Percentiles rank a stretch among this genome's conserved stretches.
Conservation (phyloP, 2,329 filamentous ascomycete species). For the Ophioceras dolichostomum region DNA sequence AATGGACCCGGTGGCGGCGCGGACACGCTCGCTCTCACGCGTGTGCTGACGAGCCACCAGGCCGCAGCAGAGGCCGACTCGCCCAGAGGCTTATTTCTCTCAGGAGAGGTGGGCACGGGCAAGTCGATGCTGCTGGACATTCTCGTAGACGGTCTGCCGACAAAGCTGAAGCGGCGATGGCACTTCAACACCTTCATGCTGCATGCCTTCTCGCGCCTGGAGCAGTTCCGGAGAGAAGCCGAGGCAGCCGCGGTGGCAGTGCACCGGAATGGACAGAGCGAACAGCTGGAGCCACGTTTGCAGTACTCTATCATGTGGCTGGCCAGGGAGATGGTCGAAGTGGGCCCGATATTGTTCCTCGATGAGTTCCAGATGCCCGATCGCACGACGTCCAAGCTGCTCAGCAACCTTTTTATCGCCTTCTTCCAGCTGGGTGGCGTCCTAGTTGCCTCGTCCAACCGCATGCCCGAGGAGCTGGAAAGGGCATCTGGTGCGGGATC, state of each 20-base stretch:
- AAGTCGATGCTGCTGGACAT: conserved; percentile 80
- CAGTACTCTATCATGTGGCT: conserved; percentile 64
- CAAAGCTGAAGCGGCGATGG: conserved; percentile 59
- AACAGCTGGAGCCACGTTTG: conserved; percentile 10
- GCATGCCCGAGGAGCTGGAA: conserved; percentile 70
- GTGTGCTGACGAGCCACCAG: conserved; percentile 58
- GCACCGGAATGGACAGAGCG: background rate
- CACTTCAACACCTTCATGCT: conserved; percentile 86
- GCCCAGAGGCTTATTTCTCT: conserved; percentile 62
- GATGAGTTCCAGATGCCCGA: conserved; percentile 81
- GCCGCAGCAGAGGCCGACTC: conserved; percentile 60
- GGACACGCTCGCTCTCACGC: conserved; percentile 47
- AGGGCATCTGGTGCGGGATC: conserved; percentile 62
- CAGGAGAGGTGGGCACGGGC: conserved; percentile 71
- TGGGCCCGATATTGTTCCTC: conserved; percentile 64
- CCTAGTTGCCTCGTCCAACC: conserved; percentile 67
- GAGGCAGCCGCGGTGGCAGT: background rate
- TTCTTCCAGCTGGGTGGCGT: conserved; percentile 79
- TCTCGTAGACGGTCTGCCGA: conserved; percentile 67
- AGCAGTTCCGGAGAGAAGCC: conserved; percentile 38
- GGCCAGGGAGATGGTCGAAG: conserved; percentile 63
- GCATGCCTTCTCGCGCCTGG: conserved; percentile 60
- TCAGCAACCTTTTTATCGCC: conserved; percentile 64
- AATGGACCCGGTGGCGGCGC: background rate
- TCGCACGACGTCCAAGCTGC: conserved; percentile 62